A percentile compares a stretch with the other conserved stretches of the same genome.
These are phyloP conservation scores for Venturia nashicola DNA, from an alignment of 2,329 filamentous ascomycete species.

Conservation along the genomic window DNA sequence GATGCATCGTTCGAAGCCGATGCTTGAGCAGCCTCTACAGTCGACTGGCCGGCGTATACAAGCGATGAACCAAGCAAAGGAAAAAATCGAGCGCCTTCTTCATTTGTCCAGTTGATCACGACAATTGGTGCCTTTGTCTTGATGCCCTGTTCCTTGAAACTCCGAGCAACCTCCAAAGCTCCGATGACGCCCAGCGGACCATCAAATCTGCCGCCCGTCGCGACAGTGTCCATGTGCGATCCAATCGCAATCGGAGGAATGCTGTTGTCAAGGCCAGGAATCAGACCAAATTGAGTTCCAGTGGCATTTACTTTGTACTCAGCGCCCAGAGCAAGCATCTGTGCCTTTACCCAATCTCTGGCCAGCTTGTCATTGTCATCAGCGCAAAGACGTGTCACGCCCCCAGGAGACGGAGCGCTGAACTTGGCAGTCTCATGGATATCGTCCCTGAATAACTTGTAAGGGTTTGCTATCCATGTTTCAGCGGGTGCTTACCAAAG, in stretches of 20 bases:
- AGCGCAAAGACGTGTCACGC: conserved; percentile 2
- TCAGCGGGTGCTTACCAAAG: neutral
- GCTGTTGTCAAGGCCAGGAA: conserved; percentile 13
- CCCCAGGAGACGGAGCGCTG: conserved; percentile 16
- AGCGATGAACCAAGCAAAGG: conserved; percentile 11
- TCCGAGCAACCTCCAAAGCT: conserved; percentile 15
- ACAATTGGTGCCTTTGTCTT: conserved; percentile 15
- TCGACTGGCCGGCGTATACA: conserved; percentile 13
- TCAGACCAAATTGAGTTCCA: conserved; percentile 16
- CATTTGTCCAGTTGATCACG: conserved; percentile 20
- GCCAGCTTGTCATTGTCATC: conserved; percentile 16
- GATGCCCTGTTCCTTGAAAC: conserved; percentile 16
- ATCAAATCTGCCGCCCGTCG: conserved; percentile 16
- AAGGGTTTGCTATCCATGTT: neutral
- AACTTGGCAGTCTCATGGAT: conserved; percentile 17
- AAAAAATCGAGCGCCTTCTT: neutral
- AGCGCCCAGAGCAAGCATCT: conserved; percentile 15
- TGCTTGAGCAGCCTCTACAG: conserved; percentile 6
- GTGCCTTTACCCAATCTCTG: conserved; percentile 18
- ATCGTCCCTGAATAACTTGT: conserved; percentile 15
- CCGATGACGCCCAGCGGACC: conserved; percentile 15
- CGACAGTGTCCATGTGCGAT: conserved; percentile 14
- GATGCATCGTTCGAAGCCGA: conserved; percentile 17
- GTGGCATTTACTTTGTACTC: conserved; percentile 17
- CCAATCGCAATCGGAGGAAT: conserved; percentile 19